phyloP scores from a whole-genome alignment of 116 monocot species.

The Phalaenopsis hybrid region DNA sequence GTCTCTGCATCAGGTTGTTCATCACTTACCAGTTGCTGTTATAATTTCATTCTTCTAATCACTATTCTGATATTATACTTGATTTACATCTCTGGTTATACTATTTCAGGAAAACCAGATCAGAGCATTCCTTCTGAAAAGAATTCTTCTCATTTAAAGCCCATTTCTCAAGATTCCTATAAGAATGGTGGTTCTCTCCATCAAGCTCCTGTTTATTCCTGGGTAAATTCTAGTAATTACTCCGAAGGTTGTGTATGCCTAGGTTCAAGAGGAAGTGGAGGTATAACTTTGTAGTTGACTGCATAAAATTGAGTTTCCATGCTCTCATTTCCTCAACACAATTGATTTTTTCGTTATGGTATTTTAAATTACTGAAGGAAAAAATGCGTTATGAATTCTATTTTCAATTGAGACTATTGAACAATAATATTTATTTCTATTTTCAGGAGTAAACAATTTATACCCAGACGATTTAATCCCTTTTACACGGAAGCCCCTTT shows the following conservation, averaged over 20 bases:
- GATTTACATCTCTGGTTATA: not conserved
- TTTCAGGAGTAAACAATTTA: slow-evolving; percentile 71
- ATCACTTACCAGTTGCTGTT: slow-evolving; percentile 10
- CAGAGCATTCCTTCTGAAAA: slow-evolving; percentile 30
- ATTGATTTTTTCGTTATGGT: not conserved
- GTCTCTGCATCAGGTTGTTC: slow-evolving; percentile 84
- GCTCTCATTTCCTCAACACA: not conserved
- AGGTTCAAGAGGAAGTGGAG: slow-evolving; percentile 62
- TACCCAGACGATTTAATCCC: slow-evolving; percentile 93
- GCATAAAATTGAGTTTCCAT: not conserved
- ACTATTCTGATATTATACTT: slow-evolving; percentile 9
- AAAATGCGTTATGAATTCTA: slow-evolving; percentile 1
- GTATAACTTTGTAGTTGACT: slow-evolving; percentile 22
- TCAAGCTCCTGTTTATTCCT: slow-evolving; percentile 8
- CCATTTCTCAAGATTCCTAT: slow-evolving; percentile 16
- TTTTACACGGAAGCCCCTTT: slow-evolving; percentile 90
- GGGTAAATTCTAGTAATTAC: slow-evolving; percentile 11
- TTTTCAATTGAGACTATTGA: not conserved
- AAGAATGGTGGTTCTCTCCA: slow-evolving; percentile 12
- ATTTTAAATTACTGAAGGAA: not conserved
- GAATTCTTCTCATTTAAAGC: slow-evolving; percentile 19
- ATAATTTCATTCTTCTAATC: not conserved
- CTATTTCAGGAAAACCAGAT: slow-evolving; percentile 49
- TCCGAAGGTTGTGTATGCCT: slow-evolving; percentile 41
- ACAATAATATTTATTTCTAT: slow-evolving; percentile 12